Conservation (phyloP, 805 yeast species). For the Hanseniaspora vineae region DNA sequence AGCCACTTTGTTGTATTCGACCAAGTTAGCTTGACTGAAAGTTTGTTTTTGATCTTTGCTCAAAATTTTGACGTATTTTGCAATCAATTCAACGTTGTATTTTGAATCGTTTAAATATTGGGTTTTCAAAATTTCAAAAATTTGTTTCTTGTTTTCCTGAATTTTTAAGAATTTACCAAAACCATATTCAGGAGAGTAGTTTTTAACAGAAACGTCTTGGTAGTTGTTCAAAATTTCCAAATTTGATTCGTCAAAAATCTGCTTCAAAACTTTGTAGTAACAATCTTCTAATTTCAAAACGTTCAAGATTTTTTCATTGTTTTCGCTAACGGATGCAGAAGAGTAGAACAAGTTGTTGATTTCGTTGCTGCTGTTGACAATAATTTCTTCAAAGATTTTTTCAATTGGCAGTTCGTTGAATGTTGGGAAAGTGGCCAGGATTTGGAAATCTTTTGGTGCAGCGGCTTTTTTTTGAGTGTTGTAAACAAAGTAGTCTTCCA, state of each 20-base stretch:
- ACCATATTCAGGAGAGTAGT: constrained; percentile 73
- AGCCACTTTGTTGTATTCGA: constrained; percentile 22
- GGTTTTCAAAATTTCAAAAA: background rate
- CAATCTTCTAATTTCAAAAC: constrained; percentile 56
- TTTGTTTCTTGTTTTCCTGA: constrained; percentile 33
- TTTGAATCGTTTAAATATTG: background rate
- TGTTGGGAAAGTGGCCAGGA: constrained; percentile 26
- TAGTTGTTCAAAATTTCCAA: constrained; percentile 42
- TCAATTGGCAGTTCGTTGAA: constrained; percentile 2
- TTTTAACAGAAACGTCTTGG: constrained; percentile 30
- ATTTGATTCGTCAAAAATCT: constrained; percentile 40
- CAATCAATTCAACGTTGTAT: constrained; percentile 36
- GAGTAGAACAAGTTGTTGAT: background rate
- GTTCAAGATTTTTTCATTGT: constrained; percentile 11
- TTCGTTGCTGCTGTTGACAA: background rate
- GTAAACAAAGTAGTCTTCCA: constrained; percentile 57
- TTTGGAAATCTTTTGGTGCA: constrained; percentile 38
- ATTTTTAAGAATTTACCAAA: constrained; percentile 59
- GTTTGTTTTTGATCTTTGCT: constrained; percentile 24
- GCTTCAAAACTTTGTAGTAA: constrained; percentile 61
- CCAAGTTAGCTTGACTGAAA: constrained; percentile 9
- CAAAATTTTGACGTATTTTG: constrained; percentile 57
- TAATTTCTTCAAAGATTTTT: constrained; percentile 3
- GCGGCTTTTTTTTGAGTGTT: constrained; percentile 45
- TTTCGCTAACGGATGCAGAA: background rate